These are phyloP conservation scores for Russula sp. DNA, from an alignment of 768 basidiomycete species.

Conservation along the genomic window DNA sequence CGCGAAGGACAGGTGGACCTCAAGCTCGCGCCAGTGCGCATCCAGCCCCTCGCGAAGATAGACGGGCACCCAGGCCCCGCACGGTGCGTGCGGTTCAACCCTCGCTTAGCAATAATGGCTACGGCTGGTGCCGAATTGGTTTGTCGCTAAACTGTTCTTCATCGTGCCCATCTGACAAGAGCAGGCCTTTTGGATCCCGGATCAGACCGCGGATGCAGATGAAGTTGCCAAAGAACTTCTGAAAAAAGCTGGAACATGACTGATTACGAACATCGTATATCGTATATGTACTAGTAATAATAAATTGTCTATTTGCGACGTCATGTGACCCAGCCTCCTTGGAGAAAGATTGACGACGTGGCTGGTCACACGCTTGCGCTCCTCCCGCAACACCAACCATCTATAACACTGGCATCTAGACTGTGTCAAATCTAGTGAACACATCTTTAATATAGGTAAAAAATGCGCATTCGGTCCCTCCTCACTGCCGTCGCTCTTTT, in stretches of 20 bases:
- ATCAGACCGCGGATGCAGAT: constrained; percentile 59
- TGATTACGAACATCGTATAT: no score
- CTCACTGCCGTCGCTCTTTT: constrained; percentile 18
- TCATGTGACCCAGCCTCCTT: constrained; percentile 13
- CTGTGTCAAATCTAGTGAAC: not conserved
- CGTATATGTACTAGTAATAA: no score
- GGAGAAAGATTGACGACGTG: constrained; percentile 9
- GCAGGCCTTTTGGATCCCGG: constrained; percentile 63
- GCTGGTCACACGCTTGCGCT: not conserved
- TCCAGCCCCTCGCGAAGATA: constrained; percentile 46
- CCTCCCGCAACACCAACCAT: not conserved
- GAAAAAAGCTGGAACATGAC: constrained; percentile 40
- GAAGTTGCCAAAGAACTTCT: constrained; percentile 66
- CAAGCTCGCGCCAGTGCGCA: constrained; percentile 45
- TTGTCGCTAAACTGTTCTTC: constrained; percentile 25
- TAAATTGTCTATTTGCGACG: not conserved
- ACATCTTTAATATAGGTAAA: not conserved
- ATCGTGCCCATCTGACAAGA: not conserved
- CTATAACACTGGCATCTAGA: not conserved
- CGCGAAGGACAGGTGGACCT: constrained; percentile 49
- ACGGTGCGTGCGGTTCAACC: constrained; percentile 87
- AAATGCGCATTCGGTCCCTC: constrained; percentile 22
- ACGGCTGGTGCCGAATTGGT: constrained; percentile 83
- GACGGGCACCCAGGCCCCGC: constrained; percentile 82
- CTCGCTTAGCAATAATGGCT: constrained; percentile 81